phyloP scores from a whole-genome alignment of 805 yeast species.

The Torulaspora franciscae region DNA sequence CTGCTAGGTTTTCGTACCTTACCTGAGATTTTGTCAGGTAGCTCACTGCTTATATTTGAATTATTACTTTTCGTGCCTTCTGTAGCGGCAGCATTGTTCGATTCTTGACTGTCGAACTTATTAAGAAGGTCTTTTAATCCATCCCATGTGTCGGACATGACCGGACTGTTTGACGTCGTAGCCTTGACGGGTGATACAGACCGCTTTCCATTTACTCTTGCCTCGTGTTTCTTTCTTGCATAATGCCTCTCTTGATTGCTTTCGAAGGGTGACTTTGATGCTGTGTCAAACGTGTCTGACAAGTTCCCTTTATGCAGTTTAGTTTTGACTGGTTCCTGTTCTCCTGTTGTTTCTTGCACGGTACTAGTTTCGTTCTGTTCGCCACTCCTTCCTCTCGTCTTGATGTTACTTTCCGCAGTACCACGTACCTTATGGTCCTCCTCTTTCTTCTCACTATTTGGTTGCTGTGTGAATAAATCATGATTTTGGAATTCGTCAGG shows the following conservation, averaged over 20 bases:
- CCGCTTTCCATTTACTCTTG: slow-evolving; percentile 16
- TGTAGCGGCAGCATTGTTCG: not conserved
- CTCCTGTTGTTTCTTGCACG: not conserved
- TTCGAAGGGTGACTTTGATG: slow-evolving; percentile 16
- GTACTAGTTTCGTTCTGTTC: not conserved
- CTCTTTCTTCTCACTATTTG: not conserved
- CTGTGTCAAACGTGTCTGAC: slow-evolving; percentile 8
- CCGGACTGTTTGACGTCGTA: slow-evolving; percentile 15
- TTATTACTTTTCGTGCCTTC: not conserved
- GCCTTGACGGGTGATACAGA: slow-evolving; percentile 27
- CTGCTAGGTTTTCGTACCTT: slow-evolving; percentile 13
- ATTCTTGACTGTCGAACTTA: slow-evolving; percentile 8
- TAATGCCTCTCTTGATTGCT: slow-evolving; percentile 21
- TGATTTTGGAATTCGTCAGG: slow-evolving; percentile 5
- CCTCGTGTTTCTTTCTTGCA: slow-evolving; percentile 23
- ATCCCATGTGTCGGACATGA: slow-evolving; percentile 17
- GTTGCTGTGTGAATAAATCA: not conserved
- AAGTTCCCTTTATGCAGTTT: slow-evolving; percentile 11
- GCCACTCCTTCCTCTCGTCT: not conserved
- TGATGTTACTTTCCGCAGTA: slow-evolving; percentile 1
- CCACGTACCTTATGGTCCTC: not conserved
- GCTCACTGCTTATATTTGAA: not conserved
- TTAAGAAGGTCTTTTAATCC: slow-evolving; percentile 19
- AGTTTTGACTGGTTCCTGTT: slow-evolving; percentile 1
- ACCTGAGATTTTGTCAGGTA: not conserved